These are phyloP conservation scores for Rhododendron simsii DNA, from an alignment of 148 eudicot species.

Conservation along the genomic window DNA sequence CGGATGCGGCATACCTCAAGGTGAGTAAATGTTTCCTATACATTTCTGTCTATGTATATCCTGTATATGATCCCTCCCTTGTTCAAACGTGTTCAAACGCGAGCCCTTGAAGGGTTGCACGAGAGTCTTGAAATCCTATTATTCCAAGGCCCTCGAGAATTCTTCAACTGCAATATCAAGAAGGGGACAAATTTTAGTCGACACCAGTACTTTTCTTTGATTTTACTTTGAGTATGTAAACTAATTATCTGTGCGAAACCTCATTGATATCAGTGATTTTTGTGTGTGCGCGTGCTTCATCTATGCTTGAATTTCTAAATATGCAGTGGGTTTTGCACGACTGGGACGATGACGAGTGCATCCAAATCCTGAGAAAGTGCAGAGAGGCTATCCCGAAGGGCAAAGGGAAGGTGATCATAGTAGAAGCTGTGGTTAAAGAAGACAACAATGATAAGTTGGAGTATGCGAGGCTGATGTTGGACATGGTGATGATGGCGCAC, in stretches of 20 bases:
- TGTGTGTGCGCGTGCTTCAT: too few species aligned
- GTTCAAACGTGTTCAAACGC: not conserved
- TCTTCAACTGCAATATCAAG: not conserved
- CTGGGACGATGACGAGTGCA: slow-evolving; percentile 79
- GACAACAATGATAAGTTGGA: slow-evolving; percentile 25
- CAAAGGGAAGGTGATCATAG: slow-evolving; percentile 60
- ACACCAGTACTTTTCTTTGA: not conserved
- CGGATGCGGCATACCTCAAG: slow-evolving; percentile 50
- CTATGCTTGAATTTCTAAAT: not conserved
- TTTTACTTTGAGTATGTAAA: not conserved
- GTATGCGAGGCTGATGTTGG: slow-evolving; percentile 51
- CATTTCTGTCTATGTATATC: too few species aligned
- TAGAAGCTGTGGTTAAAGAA: slow-evolving; percentile 54
- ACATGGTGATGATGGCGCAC: slow-evolving; percentile 84
- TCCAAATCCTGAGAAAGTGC: slow-evolving; percentile 44
- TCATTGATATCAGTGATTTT: not conserved
- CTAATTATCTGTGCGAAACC: not conserved
- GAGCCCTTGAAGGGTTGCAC: not conserved
- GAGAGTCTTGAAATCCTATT: not conserved
- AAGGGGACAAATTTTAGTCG: not conserved
- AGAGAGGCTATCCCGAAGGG: slow-evolving; percentile 46
- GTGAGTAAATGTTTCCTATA: slow-evolving; percentile 5
- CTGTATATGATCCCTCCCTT: too few species aligned
- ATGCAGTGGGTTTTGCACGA: slow-evolving; percentile 67
- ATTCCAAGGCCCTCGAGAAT: not conserved